Percentiles rank a stretch among this genome's conserved stretches.
phyloP scores from a whole-genome alignment of 495 filamentous ascomycete species.

The Platismatia glauca region DNA sequence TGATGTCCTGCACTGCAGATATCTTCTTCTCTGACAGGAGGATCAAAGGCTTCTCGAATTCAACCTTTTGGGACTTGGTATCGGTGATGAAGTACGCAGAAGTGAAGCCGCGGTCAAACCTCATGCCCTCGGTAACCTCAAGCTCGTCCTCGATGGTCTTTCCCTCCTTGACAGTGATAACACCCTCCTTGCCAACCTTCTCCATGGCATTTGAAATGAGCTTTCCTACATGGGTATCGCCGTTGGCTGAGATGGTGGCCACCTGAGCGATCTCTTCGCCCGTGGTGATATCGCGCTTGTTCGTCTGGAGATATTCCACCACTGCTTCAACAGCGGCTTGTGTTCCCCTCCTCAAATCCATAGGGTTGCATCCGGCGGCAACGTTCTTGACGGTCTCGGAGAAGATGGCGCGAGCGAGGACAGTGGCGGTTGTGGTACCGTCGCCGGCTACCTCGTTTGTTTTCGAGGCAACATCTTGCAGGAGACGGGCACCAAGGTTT shows the following conservation, averaged over 20 bases:
- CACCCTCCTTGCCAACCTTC: slow-evolving; percentile 99
- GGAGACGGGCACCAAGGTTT: slow-evolving; percentile 91
- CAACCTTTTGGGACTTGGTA: slow-evolving; percentile 94
- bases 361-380: slow-evolving; percentile 97
- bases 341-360: slow-evolving; percentile 94
- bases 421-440: slow-evolving; percentile 94
- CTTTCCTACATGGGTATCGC: slow-evolving; percentile 89
- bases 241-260: slow-evolving; percentile 95
- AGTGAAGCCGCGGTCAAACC: slow-evolving; percentile 96
- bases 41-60: slow-evolving; percentile 98
- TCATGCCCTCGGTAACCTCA: slow-evolving; percentile 98
- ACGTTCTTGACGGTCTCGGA: slow-evolving; percentile 99
- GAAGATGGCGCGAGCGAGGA: slow-evolving; percentile 96
- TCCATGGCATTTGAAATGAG: slow-evolving; percentile 98
- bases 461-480: slow-evolving; percentile 98
- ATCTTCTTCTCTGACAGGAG: slow-evolving; percentile 99
- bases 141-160: slow-evolving; percentile 98
- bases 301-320: slow-evolving; percentile 82
- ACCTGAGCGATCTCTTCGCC: slow-evolving; percentile 96
- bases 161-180: slow-evolving; percentile 98
- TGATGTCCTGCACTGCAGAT: slow-evolving; percentile 94
- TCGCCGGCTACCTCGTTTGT: slow-evolving; percentile 98
- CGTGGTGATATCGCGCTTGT: slow-evolving; percentile 96
- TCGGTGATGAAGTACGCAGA: slow-evolving; percentile 99
- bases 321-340: slow-evolving; percentile 93